Evolutionary conservation across 352 stramenopile species (phyloP), one percentile per base, ranked within the genome.

Genomic region (Phytophthora pistaciae): DNA sequence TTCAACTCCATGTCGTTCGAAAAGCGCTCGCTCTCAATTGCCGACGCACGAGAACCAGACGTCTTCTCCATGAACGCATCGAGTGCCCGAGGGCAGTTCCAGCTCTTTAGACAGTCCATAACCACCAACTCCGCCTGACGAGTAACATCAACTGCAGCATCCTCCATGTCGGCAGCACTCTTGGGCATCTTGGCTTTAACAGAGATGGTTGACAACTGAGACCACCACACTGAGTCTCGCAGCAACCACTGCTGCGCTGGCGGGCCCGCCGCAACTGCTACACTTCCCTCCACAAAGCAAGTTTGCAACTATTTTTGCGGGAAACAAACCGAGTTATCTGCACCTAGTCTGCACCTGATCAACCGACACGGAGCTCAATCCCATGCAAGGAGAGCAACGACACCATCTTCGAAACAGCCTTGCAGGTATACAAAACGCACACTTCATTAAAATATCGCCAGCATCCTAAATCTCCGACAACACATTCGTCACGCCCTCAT

Each of bases 101-200:
- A 85, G 40, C 63, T 84, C 67, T 91, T 90, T 7, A 95, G 72
- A 56, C 79, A 93, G 33, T 95, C 86, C 76, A 91, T 82, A 38
- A 89, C 83, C 5, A 95, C 77, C 54, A 93, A 59, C 58, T 95
- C 83, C 1, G 84, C 82, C 63, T 93, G 86, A 5, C 82, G 73
- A 8, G 78, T 74, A 16, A 91, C 69, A 66, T 93, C 85, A 48
- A 46, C 40, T 61, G 53, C 50, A 23, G 52, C 55, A 56, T 72
- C 25, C 1, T 65, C 50, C 59, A 63, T 70, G 11, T 77, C 66
- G 46, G 66, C 33, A 25, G 57, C 65, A 9, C 50, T 74, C 36
- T 70, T 81, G 8, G 61, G 46, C 70, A 84, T 84, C 25, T 58
- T 74, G 0, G 18, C 14, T 23, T 49, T 11, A 4, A 23, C 16